Percentiles rank a stretch among this genome's conserved stretches.
Evolutionary conservation across 2,329 filamentous ascomycete genomes (phyloP).

Genomic region (Pseudopyricularia cyperi): DNA sequence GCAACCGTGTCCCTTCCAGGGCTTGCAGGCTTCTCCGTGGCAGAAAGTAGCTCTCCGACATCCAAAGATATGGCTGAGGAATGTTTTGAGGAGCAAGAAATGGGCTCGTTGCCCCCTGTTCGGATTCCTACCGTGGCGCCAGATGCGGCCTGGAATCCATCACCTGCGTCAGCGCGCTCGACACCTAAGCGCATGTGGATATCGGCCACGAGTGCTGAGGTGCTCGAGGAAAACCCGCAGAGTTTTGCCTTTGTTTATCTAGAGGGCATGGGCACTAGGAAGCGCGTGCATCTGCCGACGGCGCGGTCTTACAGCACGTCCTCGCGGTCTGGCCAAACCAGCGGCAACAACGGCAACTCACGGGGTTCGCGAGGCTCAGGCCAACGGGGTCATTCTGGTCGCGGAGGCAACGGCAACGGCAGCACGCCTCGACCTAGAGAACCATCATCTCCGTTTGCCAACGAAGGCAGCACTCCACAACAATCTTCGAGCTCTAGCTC

Average conservation of each 20-base stretch:
- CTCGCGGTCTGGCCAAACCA: neutral
- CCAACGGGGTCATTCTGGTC: neutral
- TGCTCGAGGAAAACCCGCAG: neutral
- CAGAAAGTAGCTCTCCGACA: slow-evolving; percentile 25
- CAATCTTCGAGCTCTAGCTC: neutral
- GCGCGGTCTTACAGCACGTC: slow-evolving; percentile 1
- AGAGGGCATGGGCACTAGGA: neutral
- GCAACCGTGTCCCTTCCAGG: slow-evolving; percentile 1
- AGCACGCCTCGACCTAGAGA: neutral
- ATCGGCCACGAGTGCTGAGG: neutral
- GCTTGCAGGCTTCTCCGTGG: neutral
- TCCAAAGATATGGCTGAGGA: slow-evolving; percentile 64
- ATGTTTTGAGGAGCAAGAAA: slow-evolving; percentile 71
- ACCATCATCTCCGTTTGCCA: neutral
- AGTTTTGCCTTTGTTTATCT: neutral
- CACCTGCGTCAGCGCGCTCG: slow-evolving; percentile 24
- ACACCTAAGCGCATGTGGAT: neutral
- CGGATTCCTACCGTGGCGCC: slow-evolving; percentile 52
- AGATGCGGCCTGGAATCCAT: slow-evolving; percentile 49
- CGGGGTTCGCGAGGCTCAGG: slow-evolving; percentile 1
- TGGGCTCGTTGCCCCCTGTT: slow-evolving; percentile 62
- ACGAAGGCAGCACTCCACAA: neutral
- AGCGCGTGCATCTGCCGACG: neutral
- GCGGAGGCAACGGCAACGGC: neutral
- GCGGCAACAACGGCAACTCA: neutral